Base-by-base conservation (phyloP, 352 stramenopile genomes). In the Pythium apleroticum region DNA sequence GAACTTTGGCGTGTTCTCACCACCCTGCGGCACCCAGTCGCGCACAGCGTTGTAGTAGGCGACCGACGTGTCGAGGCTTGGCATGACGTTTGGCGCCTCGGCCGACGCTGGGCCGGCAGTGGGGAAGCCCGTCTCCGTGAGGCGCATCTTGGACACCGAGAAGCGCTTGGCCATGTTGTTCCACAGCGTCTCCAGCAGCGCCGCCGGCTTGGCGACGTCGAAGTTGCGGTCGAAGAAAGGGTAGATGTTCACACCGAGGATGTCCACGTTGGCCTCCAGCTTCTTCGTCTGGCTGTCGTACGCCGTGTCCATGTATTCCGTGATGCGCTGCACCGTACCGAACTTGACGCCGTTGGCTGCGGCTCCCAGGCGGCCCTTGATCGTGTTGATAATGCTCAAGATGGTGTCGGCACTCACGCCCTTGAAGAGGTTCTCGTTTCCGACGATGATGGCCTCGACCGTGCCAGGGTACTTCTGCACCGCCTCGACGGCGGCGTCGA, bases 241-340 rank as follows among this genome's bases (percentile, higher is more conserved):
- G 57, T 84, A 87, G 64, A 84, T 84, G 43, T 78, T 84, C n/a
- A 83, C 78, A 7, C 78, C 76, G 12, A 88, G 70, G 57, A 85
- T 76, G 58, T 84, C 76, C 4, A 85, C 67, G 45, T 68, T 73
- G 24, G 31, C 57, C 12, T 68, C 61, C 12, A 87, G 58, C 4
- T 25, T 43, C 11, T 72, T 63, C 19, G 65, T 76, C 54, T 84
- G 66, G 17, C 46, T 50, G 41, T 77, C 68, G 52, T 78, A 80
- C 52, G 41, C 28, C n/a, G 60, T 52, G 57, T 73, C 71, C 46
- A 84, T 66, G 64, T 78, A 84, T 54, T 86, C 80, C 9, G 67
- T 79, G 63, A 82, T 80, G 31, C 80, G 73, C 57, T 70, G 63
- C 35, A 71, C 62, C 17, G 62, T 71, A 11, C 68, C 68, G 22